Percentiles rank a stretch among this genome's conserved stretches.
Evolutionary conservation across 2,329 filamentous ascomycete species (phyloP).

Genomic region (Pseudocercospora crystallina): DNA sequence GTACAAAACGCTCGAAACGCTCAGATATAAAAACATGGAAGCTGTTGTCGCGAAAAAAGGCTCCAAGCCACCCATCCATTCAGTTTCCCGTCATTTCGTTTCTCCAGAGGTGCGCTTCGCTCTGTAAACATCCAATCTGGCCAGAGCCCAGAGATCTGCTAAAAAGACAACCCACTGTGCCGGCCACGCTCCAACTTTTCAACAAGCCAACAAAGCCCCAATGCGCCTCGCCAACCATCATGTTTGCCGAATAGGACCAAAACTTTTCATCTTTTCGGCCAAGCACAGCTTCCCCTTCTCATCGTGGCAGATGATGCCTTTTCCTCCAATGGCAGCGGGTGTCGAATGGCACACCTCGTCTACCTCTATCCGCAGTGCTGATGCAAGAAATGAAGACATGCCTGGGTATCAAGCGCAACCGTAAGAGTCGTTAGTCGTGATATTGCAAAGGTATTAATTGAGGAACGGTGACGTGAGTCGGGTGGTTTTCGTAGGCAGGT

Average conservation of each 20-base stretch:
- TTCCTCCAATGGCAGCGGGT: slow-evolving; percentile 14
- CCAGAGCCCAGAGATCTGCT: neutral
- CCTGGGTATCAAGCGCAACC: slow-evolving; percentile 31
- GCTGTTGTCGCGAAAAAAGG: slow-evolving; percentile 10
- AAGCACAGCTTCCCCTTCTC: slow-evolving; percentile 16
- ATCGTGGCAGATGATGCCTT: slow-evolving; percentile 23
- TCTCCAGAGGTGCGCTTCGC: no score
- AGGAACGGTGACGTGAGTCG: slow-evolving; percentile 1
- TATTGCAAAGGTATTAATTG: slow-evolving; percentile 13
- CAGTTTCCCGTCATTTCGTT: neutral
- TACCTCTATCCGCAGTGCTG: slow-evolving; percentile 33
- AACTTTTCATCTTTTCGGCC: slow-evolving; percentile 20
- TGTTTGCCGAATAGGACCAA: slow-evolving; percentile 17
- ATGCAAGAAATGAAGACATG: slow-evolving; percentile 31
- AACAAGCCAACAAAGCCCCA: slow-evolving; percentile 3
- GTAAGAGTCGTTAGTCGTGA: slow-evolving; percentile 32
- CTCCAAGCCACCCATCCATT: slow-evolving; percentile 10
- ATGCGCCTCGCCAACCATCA: slow-evolving; percentile 14
- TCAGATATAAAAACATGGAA: slow-evolving; percentile 10
- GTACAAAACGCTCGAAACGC: slow-evolving; percentile 21
- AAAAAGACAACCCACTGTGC: slow-evolving; percentile 10
- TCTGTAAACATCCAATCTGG: neutral
- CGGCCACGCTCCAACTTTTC: slow-evolving; percentile 16
- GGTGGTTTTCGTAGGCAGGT: slow-evolving; percentile 31
- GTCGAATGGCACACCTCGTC: slow-evolving; percentile 20